A percentile compares a stretch with the other conserved stretches of the same genome.
Evolutionary conservation across 73 alveolate genomes (phyloP).

Genomic region (Symbiodinium natans): DNA sequence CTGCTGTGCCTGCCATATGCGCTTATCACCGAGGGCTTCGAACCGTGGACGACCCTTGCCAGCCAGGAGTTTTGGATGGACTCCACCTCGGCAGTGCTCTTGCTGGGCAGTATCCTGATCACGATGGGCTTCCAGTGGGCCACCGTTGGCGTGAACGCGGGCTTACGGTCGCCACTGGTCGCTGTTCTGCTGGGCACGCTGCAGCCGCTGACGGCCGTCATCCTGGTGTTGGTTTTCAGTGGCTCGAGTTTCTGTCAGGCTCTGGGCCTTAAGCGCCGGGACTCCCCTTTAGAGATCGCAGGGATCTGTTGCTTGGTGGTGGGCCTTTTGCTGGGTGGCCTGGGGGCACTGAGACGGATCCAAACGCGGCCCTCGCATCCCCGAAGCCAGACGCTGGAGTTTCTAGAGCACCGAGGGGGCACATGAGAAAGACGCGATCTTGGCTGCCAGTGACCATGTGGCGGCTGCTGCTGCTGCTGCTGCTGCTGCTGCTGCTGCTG

Average conservation of each 20-base stretch:
- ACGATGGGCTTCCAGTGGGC: constrained; percentile 71
- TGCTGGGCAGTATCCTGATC: constrained; percentile 50
- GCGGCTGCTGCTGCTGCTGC: too few species aligned
- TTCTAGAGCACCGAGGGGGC: constrained; percentile 18
- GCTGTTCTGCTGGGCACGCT: constrained; percentile 61
- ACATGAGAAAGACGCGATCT: neutral
- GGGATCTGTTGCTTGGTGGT: constrained; percentile 37
- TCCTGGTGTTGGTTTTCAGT: constrained; percentile 27
- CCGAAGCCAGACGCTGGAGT: neutral
- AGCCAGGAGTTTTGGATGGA: constrained; percentile 27
- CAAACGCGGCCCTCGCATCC: neutral
- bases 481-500: too few species aligned
- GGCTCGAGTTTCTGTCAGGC: constrained; percentile 30
- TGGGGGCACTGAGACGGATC: neutral
- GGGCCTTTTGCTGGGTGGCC: constrained; percentile 39
- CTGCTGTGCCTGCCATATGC: constrained; percentile 63
- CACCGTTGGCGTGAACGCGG: constrained; percentile 45
- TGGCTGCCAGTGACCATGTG: too few species aligned
- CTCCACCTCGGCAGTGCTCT: constrained; percentile 8
- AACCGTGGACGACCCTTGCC: neutral
- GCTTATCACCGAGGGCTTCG: constrained; percentile 30
- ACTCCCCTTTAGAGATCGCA: neutral
- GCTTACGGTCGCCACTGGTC: constrained; percentile 24
- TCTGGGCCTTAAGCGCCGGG: constrained; percentile 49
- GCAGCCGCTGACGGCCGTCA: constrained; percentile 58